Evolutionary conservation across 257 asterid species (phyloP), one percentile per base, ranked within the genome.

Genomic region (Solanum neorickii): DNA sequence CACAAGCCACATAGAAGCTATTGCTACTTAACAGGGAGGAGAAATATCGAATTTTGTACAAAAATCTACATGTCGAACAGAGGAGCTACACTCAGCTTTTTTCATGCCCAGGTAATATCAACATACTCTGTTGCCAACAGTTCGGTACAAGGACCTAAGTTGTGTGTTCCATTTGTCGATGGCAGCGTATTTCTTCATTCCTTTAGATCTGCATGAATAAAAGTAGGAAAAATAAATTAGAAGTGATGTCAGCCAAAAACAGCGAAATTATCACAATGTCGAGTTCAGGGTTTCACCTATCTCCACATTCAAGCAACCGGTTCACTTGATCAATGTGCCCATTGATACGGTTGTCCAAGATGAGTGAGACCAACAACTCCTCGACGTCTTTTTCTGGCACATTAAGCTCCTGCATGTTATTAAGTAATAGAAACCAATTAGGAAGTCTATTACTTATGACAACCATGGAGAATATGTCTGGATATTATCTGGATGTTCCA

Each of bases 281-380:
- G 25, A 82, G 29, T 11, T 78, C 41, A 60, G 21, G 86, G 88
- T 86, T 82, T 86, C 76, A 95, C 98, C 98, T 97, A 95, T 96
- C 99, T n/a, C 98, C 97, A 91, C 98, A 94, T 89, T 96, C 99
- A 78, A 96, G 91, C 46, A 96, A 95, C 86, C 96, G 92, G 88
- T 95, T 95, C 91, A 96, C 99, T 93, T 96, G 99, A 93, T 96
- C 99, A 91, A 96, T 96, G 91, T 95, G 98, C 75, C 99, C 99
- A 23, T 91, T 90, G 89, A 96, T 92, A 68, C 98, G 94, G 87
- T 96, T 96, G 86, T 96, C 99, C 93, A 97, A 89, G 87, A 97
- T 96, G 21, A 97, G 98, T 47, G 98, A 94, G 37, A 97, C 99
- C 92, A 97, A 90, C 91, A 97, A 89, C 85, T 93, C 98, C 92